These are phyloP conservation scores for Trametes elegans DNA, from an alignment of 768 basidiomycete genomes.

Conservation along the genomic window DNA sequence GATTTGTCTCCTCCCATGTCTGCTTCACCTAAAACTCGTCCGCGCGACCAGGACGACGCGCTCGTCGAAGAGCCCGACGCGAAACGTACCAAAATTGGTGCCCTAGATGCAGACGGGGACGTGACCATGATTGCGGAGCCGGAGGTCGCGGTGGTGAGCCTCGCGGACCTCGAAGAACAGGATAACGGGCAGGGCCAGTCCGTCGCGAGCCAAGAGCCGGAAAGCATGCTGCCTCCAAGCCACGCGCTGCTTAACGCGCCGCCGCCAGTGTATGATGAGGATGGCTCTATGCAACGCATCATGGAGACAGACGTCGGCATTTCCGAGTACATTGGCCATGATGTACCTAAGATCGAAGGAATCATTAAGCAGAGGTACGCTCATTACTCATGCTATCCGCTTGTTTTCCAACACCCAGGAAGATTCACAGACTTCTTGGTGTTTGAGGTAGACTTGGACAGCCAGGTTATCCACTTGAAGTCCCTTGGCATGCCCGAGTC, in stretches of 20 bases:
- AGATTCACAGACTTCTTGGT: conserved; percentile 99
- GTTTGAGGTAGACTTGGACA: conserved; percentile 81
- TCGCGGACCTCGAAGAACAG: conserved; percentile 12
- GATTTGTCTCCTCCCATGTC: conserved; percentile 9
- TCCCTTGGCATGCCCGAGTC: conserved; percentile 69
- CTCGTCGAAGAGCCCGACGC: conserved; percentile 27
- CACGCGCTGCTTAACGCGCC: conserved; percentile 65
- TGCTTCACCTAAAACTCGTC: conserved; percentile 19
- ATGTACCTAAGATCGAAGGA: conserved; percentile 73
- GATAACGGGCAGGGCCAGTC: not conserved
- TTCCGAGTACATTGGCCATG: conserved; percentile 75
- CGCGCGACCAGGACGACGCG: conserved; percentile 25
- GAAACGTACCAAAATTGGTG: conserved; percentile 39
- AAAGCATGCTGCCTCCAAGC: conserved; percentile 62
- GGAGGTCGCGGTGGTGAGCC: conserved; percentile 11
- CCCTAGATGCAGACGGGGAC: conserved; percentile 16
- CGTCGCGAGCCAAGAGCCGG: conserved; percentile 8
- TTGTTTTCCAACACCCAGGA: conserved; percentile 2
- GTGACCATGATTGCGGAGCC: conserved; percentile 17
- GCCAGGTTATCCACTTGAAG: conserved; percentile 79
- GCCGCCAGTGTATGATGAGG: conserved; percentile 45
- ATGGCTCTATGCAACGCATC: conserved; percentile 54
- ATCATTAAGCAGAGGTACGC: conserved; percentile 95
- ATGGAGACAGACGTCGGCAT: conserved; percentile 87
- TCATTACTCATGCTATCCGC: not conserved